phyloP scores from a whole-genome alignment of 164 flowering plant genomes.

The Liquidambar formosana region DNA sequence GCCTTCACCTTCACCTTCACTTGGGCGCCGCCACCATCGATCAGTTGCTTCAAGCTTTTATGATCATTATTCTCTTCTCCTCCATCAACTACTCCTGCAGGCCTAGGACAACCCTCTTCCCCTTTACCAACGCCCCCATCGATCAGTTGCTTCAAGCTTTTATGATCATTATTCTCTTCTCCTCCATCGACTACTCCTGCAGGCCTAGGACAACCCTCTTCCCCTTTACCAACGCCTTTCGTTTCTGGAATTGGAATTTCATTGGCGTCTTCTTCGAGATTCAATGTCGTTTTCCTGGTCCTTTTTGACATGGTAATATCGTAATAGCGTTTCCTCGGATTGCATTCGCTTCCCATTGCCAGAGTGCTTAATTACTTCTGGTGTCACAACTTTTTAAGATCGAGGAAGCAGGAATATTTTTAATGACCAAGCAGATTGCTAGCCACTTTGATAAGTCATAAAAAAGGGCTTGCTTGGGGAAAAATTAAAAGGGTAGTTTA shows the following conservation, averaged over 20 bases:
- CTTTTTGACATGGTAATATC: conserved; percentile 56
- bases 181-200: not conserved
- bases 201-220: not conserved
- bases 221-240: not conserved
- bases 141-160: conserved; percentile 33
- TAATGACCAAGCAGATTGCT: no score
- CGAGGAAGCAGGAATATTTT: not conserved
- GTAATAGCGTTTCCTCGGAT: conserved; percentile 25
- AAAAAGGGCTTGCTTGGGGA: conserved; percentile 17
- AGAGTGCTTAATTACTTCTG: no score
- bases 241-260: not conserved
- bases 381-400: no score
- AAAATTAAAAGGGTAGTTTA: conserved; percentile 12
- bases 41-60: conserved; percentile 34
- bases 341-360: conserved; percentile 36
- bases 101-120: no score
- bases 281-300: conserved; percentile 43
- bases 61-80: conserved; percentile 8
- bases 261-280: conserved; percentile 6
- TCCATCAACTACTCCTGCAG: not conserved
- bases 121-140: conserved; percentile 16
- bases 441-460: no score
- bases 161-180: conserved; percentile 11
- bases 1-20: no score
- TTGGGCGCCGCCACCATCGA: conserved; percentile 16